Percentiles rank a stretch among this genome's conserved stretches.
Evolutionary conservation across 805 yeast genomes (phyloP).

Genomic region (Nakazawaea wickerhamii): DNA sequence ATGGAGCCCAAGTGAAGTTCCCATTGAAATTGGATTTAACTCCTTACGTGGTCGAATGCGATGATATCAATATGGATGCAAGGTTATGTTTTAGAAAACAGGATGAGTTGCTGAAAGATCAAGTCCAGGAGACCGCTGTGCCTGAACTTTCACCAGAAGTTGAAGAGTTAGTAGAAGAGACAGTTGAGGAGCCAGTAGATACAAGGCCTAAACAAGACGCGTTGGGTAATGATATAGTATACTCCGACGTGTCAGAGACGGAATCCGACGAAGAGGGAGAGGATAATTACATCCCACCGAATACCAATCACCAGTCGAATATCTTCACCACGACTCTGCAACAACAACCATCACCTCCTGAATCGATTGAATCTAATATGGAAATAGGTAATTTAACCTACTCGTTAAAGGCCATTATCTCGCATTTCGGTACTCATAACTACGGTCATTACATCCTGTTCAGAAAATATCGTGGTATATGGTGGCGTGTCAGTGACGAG

Average conservation of each 20-base stretch:
- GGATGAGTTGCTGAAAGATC: conserved; percentile 29
- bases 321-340: not conserved
- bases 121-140: conserved; percentile 16
- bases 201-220: conserved; percentile 24
- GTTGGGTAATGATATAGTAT: conserved; percentile 24
- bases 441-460: conserved; percentile 96
- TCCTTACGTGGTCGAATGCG: conserved; percentile 63
- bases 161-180: conserved; percentile 22
- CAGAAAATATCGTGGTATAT: conserved; percentile 71
- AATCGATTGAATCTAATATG: conserved; percentile 12
- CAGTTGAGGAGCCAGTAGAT: conserved; percentile 23
- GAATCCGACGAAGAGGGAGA: not conserved
- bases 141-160: conserved; percentile 22
- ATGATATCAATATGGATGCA: conserved; percentile 75
- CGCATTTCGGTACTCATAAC: conserved; percentile 93
- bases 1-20: conserved; percentile 76
- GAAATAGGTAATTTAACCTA: conserved; percentile 39
- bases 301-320: conserved; percentile 9
- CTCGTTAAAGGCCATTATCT: conserved; percentile 75
- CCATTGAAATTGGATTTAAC: conserved; percentile 64
- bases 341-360: conserved; percentile 13
- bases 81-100: conserved; percentile 66
- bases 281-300: conserved; percentile 6
- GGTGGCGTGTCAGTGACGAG: conserved; percentile 97
- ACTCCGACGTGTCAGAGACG: conserved; percentile 8